Evolutionary conservation across 2,329 filamentous ascomycete species (phyloP), one percentile per base, ranked within the genome.

Genomic region (Ophiocordyceps camponoti-saundersi): DNA sequence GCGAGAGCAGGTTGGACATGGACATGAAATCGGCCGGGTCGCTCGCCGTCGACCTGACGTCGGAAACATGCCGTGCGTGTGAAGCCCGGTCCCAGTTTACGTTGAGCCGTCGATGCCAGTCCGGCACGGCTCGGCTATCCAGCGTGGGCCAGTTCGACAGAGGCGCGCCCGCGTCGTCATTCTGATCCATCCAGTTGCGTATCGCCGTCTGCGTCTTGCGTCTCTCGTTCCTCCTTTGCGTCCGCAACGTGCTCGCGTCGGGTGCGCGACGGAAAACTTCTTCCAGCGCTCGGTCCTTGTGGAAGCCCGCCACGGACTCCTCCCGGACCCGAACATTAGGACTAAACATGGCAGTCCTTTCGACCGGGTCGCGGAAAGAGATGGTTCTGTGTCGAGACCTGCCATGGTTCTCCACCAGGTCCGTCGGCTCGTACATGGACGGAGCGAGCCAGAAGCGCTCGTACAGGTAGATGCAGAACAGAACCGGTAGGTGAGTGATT

Each of bases 251-350:
- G 8, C 73, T 73, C 45, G 77, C 69, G 49, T 82, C 80, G 26
- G 84, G 86, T 0, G 79, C 77, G 18, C 76, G 71, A 50, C 86
- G 75, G 60, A 96, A 96, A 0, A 96, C 87, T 58, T 95, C 89
- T 53, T 95, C 90, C 21, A 96, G 67, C 8, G 87, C 89, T 46
- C 80, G 80, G 54, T 95, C 89, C 57, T 95, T 94, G 55, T 90
- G 85, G 56, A 83, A 90, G 1, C 88, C 92, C 34, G 84, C 80
- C 46, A 95, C 79, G 0, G 89, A 95, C 49, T 89, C 88, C 59
- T 94, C 88, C 42, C 87, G 79, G 23, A 88, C 71, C 18, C 86
- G 73, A 47, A 79, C 59, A 50, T 72, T 79, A 16, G 84, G 84
- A 55, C 82, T 88, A 60, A 93, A 92, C 7, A 88, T 65, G 26